Evolutionary conservation across 139 green algal genomes (phyloP).

Genomic region (Chlamydomonas applanata): DNA sequence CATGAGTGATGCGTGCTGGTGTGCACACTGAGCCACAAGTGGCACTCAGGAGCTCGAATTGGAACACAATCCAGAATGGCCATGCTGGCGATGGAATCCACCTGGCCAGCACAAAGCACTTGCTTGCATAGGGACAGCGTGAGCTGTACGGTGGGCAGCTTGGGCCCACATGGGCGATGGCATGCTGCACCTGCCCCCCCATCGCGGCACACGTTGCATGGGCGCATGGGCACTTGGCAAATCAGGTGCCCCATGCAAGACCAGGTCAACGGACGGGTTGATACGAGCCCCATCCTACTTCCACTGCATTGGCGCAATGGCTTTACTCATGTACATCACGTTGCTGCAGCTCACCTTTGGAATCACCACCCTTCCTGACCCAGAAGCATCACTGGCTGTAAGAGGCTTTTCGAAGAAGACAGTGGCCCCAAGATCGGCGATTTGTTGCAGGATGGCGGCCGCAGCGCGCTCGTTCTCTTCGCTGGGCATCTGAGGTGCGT

Average conservation of each 20-base stretch:
- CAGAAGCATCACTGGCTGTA: conserved; percentile 56
- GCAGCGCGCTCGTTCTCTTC: conserved; percentile 22
- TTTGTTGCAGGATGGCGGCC: conserved; percentile 21
- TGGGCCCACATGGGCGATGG: not conserved
- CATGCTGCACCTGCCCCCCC: not conserved
- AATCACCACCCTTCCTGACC: conserved; percentile 61
- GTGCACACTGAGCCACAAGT: no score
- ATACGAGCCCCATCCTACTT: no score
- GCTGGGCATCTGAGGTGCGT: not conserved
- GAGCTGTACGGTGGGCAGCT: no score
- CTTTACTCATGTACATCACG: not conserved
- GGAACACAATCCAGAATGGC: no score
- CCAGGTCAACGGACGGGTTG: no score
- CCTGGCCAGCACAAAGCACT: no score
- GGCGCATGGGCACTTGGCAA: not conserved
- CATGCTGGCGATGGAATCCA: no score
- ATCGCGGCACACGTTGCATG: not conserved
- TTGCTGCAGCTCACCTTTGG: conserved; percentile 50
- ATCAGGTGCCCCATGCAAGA: not conserved
- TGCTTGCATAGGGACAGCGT: no score
- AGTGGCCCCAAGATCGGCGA: conserved; percentile 41
- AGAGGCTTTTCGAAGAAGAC: conserved; percentile 72
- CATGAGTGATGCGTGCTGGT: no score
- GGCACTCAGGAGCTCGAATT: no score
- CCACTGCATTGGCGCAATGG: no score